These are phyloP conservation scores for Paxillus rubicundulus DNA, from an alignment of 768 basidiomycete species.

Conservation along the genomic window DNA sequence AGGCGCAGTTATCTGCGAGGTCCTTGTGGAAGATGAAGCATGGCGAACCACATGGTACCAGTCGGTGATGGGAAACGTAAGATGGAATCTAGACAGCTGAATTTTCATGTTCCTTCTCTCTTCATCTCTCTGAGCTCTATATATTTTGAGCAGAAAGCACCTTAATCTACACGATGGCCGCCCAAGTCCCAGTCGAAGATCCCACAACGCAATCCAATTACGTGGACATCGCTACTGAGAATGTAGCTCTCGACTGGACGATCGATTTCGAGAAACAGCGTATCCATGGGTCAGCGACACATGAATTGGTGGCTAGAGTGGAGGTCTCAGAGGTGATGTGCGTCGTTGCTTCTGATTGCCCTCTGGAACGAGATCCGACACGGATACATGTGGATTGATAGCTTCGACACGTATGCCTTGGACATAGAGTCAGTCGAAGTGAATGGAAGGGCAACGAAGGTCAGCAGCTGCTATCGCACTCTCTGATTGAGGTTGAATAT, in stretches of 20 bases:
- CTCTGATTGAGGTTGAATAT: not conserved
- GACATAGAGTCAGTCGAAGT: constrained; percentile 55
- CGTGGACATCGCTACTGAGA: constrained; percentile 42
- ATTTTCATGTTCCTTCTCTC: not conserved
- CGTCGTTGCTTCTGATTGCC: constrained; percentile 1
- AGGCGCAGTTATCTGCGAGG: not conserved
- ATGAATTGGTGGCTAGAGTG: constrained; percentile 40
- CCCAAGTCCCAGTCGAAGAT: constrained; percentile 26
- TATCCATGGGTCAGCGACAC: constrained; percentile 48
- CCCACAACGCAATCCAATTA: constrained; percentile 61
- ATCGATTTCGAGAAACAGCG: constrained; percentile 50
- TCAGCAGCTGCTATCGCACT: constrained; percentile 28
- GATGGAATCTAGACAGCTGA: not conserved
- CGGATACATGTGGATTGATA: constrained; percentile 12
- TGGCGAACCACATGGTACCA: not conserved
- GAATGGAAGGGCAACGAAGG: constrained; percentile 42
- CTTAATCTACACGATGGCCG: constrained; percentile 12
- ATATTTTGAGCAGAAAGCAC: not conserved
- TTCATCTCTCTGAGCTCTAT: not conserved
- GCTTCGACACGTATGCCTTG: constrained; percentile 52
- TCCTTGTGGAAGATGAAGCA: not conserved
- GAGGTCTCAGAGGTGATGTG: constrained; percentile 44
- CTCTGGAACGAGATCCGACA: not conserved
- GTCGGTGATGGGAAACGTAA: not conserved
- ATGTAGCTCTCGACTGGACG: constrained; percentile 54